Evolutionary conservation across 2,329 filamentous ascomycete species (phyloP).

Genomic region (Colletotrichum tanaceti): DNA sequence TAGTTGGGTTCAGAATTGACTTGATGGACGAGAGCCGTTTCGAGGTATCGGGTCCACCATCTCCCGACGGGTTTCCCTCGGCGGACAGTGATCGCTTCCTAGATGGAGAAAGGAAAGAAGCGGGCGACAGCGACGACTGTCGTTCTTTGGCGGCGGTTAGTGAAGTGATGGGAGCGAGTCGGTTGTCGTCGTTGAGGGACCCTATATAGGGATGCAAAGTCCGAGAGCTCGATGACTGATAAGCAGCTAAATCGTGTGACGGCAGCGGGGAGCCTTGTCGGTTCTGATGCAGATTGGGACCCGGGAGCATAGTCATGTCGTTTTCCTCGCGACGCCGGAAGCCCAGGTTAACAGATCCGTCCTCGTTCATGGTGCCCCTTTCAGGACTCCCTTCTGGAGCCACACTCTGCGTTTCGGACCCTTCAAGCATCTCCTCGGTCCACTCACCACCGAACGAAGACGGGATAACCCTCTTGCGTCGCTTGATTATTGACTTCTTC

Average conservation of each 20-base stretch:
- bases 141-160: conserved; percentile 59
- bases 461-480: conserved; percentile 92
- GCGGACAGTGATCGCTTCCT: conserved; percentile 77
- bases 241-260: conserved; percentile 61
- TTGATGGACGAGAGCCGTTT: conserved; percentile 80
- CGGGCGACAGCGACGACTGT: conserved; percentile 69
- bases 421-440: conserved; percentile 61
- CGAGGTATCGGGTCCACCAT: conserved; percentile 59
- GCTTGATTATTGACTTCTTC: conserved; percentile 98
- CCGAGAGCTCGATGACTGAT: conserved; percentile 59
- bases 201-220: conserved; percentile 53
- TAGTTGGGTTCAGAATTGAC: conserved; percentile 75
- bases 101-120: conserved; percentile 68
- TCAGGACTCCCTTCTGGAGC: conserved; percentile 56
- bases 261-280: conserved; percentile 59
- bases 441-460: conserved; percentile 63
- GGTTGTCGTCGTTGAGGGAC: conserved; percentile 66
- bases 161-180: conserved; percentile 66
- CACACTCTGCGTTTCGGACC: conserved; percentile 56
- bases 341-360: conserved; percentile 74
- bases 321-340: conserved; percentile 62
- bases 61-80: conserved; percentile 54
- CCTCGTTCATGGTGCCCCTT: conserved; percentile 69
- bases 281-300: conserved; percentile 56
- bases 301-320: conserved; percentile 60